Evolutionary conservation across 768 basidiomycete genomes (phyloP).

Genomic region (Calvatia gigantea): DNA sequence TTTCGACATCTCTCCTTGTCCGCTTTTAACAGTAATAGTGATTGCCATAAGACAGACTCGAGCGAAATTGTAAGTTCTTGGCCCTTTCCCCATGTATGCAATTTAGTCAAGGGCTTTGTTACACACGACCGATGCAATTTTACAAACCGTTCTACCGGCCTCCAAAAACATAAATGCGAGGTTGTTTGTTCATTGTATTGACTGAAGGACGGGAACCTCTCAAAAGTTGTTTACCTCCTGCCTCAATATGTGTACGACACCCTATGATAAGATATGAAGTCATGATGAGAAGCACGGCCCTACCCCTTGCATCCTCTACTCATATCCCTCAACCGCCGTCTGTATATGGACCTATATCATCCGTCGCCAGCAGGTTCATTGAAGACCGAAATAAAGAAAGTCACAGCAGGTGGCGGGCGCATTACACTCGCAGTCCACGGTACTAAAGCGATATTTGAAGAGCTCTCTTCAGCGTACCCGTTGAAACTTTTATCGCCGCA

Average conservation of each 20-base stretch:
- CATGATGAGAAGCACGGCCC: slow-evolving; percentile 3
- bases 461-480: slow-evolving; percentile 80
- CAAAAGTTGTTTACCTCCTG: no score
- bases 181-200: no score
- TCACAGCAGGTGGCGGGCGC: slow-evolving; percentile 51
- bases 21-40: slow-evolving; percentile 9
- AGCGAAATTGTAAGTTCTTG: neutral
- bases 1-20: neutral
- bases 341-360: neutral
- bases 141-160: neutral
- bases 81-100: slow-evolving; percentile 3
- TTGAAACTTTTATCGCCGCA: slow-evolving; percentile 83
- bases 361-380: neutral
- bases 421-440: slow-evolving; percentile 54
- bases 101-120: slow-evolving; percentile 11
- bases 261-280: no score
- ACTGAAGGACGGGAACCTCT: no score
- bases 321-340: neutral
- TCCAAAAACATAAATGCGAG: no score
- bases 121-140: neutral
- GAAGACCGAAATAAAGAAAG: slow-evolving; percentile 10
- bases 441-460: slow-evolving; percentile 58
- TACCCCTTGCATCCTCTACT: neutral
- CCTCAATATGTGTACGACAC: no score
- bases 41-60: slow-evolving; percentile 3